Evolutionary conservation across 192 early-diverging fungal genomes (phyloP).

Genomic region (Linnemannia elongata): DNA sequence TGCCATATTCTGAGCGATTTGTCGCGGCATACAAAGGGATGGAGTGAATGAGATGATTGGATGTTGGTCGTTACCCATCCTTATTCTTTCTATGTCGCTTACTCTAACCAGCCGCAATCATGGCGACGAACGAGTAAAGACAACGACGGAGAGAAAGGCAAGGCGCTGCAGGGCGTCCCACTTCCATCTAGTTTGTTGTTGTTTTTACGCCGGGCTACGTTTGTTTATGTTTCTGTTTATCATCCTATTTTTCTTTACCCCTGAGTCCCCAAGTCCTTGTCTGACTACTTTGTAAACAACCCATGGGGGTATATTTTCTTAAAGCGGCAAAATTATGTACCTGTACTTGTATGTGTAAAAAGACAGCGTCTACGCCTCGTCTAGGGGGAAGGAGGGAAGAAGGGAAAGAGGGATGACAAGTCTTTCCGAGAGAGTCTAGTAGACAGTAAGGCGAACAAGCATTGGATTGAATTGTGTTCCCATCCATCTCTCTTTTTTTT

Average conservation of each 20-base stretch:
- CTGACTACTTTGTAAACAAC: neutral
- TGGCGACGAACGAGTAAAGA: neutral
- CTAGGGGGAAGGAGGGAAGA: no score
- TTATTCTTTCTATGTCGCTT: neutral
- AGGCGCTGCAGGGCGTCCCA: neutral
- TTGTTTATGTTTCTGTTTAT: neutral
- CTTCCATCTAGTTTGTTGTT: neutral
- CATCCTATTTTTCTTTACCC: neutral
- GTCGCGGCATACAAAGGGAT: neutral
- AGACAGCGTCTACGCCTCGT: no score
- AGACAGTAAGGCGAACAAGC: no score
- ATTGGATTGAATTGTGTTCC: no score
- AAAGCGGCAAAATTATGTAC: neutral
- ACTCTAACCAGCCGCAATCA: neutral
- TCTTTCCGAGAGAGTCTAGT: no score
- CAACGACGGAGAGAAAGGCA: neutral
- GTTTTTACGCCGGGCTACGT: neutral
- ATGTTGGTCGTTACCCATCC: neutral
- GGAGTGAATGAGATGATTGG: neutral
- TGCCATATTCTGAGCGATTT: neutral
- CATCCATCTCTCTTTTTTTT: neutral
- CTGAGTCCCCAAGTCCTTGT: neutral
- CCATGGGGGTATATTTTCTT: neutral
- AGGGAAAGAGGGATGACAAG: no score
- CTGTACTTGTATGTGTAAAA: neutral